Evolutionary conservation across 139 green algal species (phyloP).

Genomic region (Closterium sp.): DNA sequence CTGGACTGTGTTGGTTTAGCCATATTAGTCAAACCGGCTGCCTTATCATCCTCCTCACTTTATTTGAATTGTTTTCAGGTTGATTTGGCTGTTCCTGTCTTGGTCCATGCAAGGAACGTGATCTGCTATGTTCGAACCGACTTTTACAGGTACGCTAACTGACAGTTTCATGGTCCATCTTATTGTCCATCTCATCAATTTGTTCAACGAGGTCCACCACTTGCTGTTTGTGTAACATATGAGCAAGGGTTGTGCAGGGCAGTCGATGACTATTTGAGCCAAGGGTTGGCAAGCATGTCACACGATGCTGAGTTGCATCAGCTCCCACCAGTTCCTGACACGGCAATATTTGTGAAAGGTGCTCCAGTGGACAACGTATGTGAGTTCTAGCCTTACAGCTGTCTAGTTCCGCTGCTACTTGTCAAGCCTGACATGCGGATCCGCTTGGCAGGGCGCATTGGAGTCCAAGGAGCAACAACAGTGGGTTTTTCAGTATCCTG

Average conservation of each 20-base stretch:
- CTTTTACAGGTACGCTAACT: conserved; percentile 30
- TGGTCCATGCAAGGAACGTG: conserved; percentile 36
- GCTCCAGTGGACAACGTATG: conserved; percentile 14
- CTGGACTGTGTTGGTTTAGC: neutral
- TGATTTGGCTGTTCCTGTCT: conserved; percentile 34
- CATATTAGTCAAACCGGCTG: neutral
- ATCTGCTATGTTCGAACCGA: conserved; percentile 32
- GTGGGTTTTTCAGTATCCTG: neutral
- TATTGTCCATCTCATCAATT: no score
- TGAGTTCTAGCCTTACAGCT: neutral
- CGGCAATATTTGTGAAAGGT: conserved; percentile 26
- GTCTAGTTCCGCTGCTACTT: neutral
- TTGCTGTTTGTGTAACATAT: conserved; percentile 2
- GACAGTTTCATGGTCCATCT: no score
- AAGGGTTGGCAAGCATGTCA: conserved; percentile 7
- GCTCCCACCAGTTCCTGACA: conserved; percentile 21
- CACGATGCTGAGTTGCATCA: conserved; percentile 1
- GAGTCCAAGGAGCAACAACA: neutral
- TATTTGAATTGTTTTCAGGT: no score
- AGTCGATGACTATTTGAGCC: conserved; percentile 23
- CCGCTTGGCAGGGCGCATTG: neutral
- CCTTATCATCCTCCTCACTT: no score
- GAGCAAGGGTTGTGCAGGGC: conserved; percentile 33
- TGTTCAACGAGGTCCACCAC: neutral
- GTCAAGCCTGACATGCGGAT: neutral